phyloP scores from a whole-genome alignment of 371 early-diverging fungal genomes.

The Apophysomyces trapeziformis region DNA sequence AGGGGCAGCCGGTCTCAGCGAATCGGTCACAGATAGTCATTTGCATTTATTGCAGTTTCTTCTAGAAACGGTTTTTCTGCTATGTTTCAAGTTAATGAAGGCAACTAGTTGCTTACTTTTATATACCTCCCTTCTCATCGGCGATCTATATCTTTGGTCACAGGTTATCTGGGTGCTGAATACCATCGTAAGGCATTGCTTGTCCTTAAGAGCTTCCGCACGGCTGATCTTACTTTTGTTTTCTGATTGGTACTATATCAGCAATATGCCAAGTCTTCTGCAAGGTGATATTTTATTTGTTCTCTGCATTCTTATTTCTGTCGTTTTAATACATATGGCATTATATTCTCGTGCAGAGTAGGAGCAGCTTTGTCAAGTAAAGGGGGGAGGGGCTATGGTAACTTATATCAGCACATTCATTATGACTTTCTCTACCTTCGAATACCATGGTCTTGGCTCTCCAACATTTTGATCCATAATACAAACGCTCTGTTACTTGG shows the following conservation, averaged over 20 bases:
- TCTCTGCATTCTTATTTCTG: background rate
- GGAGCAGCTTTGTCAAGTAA: conserved; percentile 34
- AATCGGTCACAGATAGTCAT: background rate
- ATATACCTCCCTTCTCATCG: too few species aligned
- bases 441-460: conserved; percentile 30
- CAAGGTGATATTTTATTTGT: background rate
- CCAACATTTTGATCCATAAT: conserved; percentile 24
- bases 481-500: conserved; percentile 35
- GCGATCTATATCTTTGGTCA: conserved; percentile 12
- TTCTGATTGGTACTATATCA: conserved; percentile 21
- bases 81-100: conserved; percentile 21
- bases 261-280: conserved; percentile 24
- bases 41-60: background rate
- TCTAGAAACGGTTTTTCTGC: background rate
- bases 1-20: too few species aligned
- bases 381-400: background rate
- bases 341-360: background rate
- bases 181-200: conserved; percentile 26
- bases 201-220: conserved; percentile 23
- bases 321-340: background rate
- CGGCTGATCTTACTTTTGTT: conserved; percentile 23
- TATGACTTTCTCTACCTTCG: conserved; percentile 15
- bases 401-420: background rate
- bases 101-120: too few species aligned
- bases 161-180: conserved; percentile 27